Percentiles rank a stretch among this genome's conserved stretches.
Conservation (phyloP, 345 rosid genomes). For the Carallia pectinifolia region DNA sequence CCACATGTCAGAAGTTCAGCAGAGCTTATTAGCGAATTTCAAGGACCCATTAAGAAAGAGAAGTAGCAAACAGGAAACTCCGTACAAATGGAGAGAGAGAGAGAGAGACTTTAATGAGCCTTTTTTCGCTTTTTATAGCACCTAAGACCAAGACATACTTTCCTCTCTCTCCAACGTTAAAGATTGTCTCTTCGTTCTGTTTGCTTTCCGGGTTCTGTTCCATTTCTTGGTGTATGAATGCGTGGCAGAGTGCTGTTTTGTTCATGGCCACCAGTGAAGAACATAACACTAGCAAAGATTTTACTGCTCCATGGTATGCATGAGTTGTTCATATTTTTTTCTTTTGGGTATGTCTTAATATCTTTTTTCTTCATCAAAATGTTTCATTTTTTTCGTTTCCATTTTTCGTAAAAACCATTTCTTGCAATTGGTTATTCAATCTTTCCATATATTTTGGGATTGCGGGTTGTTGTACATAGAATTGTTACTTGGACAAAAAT, state of each 20-base stretch:
- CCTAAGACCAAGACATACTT: too few species aligned
- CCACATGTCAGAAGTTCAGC: conserved; percentile 33
- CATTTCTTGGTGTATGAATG: not conserved
- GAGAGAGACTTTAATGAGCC: not conserved
- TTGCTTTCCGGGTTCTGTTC: conserved; percentile 1
- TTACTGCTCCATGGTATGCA: conserved; percentile 27
- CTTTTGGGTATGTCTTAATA: conserved; percentile 30
- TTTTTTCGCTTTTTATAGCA: not conserved
- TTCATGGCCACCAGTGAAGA: conserved; percentile 27
- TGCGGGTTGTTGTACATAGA: too few species aligned
- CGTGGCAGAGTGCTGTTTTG: not conserved
- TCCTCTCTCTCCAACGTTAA: not conserved
- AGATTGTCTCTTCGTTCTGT: not conserved
- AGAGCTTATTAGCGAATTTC: conserved; percentile 19
- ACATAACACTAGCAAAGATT: not conserved
- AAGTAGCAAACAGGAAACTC: conserved; percentile 1
- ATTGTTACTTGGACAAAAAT: too few species aligned
- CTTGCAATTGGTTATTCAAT: not conserved
- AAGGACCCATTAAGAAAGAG: conserved; percentile 25
- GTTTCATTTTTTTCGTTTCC: not conserved
- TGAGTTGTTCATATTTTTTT: conserved; percentile 27
- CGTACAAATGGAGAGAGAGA: conserved; percentile 13
- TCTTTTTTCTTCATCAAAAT: not conserved
- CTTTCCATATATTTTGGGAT: not conserved
- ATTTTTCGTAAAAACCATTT: not conserved